phyloP scores from a whole-genome alignment of 2,329 filamentous ascomycete genomes.

The Endocalyx cinctus region DNA sequence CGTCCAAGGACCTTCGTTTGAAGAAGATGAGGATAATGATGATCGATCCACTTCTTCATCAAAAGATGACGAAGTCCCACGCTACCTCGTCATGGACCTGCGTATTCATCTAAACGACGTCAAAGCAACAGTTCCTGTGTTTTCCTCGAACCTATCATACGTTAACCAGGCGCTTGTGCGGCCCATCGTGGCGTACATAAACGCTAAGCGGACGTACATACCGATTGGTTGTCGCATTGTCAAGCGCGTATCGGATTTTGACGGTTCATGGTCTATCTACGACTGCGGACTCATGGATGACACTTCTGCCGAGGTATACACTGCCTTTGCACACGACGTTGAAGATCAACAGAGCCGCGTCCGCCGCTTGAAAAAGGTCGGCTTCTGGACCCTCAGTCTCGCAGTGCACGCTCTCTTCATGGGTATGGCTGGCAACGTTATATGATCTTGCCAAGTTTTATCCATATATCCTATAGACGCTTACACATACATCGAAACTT shows the following conservation, averaged over 20 bases:
- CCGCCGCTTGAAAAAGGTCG: conserved; percentile 88
- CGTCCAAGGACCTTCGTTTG: conserved; percentile 2
- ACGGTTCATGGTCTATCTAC: conserved; percentile 91
- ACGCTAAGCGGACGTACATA: conserved; percentile 90
- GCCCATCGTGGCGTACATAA: conserved; percentile 97
- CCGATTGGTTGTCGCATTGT: conserved; percentile 92
- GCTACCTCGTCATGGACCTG: conserved; percentile 89
- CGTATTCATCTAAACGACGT: conserved; percentile 95
- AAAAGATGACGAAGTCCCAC: conserved; percentile 53
- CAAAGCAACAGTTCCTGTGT: conserved; percentile 85
- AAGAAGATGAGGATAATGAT: conserved; percentile 5
- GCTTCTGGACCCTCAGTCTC: conserved; percentile 90
- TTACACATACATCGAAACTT: too few species aligned
- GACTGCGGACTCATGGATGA: conserved; percentile 95
- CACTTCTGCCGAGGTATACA: conserved; percentile 86
- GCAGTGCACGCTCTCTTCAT: conserved; percentile 92
- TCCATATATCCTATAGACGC: too few species aligned
- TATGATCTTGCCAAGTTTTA: conserved; percentile 37
- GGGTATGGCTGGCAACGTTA: conserved; percentile 81
- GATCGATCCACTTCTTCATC: not conserved
- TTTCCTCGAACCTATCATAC: conserved; percentile 87
- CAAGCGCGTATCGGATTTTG: conserved; percentile 83
- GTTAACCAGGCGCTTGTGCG: conserved; percentile 93
- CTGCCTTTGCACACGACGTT: conserved; percentile 88
- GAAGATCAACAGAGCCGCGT: conserved; percentile 83